phyloP scores from a whole-genome alignment of 1,284 basidiomycete species.

The Fomitopsis betulina region DNA sequence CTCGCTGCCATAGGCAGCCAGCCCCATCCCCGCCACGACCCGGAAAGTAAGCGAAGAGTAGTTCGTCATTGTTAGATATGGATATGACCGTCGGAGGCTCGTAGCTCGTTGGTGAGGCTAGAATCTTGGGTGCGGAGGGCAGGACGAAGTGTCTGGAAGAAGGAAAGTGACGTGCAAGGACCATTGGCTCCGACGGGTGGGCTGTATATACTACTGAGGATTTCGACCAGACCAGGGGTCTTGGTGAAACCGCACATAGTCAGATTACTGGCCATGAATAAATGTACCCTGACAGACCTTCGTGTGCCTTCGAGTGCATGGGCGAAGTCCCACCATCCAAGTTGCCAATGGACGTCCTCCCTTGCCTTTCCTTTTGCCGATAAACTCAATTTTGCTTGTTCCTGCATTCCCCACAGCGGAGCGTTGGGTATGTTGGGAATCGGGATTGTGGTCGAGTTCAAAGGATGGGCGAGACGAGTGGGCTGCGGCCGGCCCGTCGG shows the following conservation, averaged over 20 bases:
- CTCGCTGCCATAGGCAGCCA: slow-evolving; percentile 63
- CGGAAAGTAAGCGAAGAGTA: slow-evolving; percentile 75
- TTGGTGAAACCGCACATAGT: slow-evolving; percentile 24
- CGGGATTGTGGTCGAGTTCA: too few species aligned
- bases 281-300: slow-evolving; percentile 34
- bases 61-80: slow-evolving; percentile 51
- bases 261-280: not conserved
- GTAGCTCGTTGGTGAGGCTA: slow-evolving; percentile 42
- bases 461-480: too few species aligned
- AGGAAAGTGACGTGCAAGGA: slow-evolving; percentile 64
- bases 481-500: too few species aligned
- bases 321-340: slow-evolving; percentile 71
- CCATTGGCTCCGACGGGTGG: slow-evolving; percentile 52
- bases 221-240: slow-evolving; percentile 66
- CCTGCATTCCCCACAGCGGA: slow-evolving; percentile 13
- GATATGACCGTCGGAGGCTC: slow-evolving; percentile 60
- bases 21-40: slow-evolving; percentile 47
- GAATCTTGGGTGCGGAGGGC: slow-evolving; percentile 45
- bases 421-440: too few species aligned
- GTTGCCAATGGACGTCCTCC: slow-evolving; percentile 49
- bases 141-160: slow-evolving; percentile 61
- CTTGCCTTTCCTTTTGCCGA: slow-evolving; percentile 55
- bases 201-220: slow-evolving; percentile 65
- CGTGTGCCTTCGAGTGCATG: slow-evolving; percentile 52
- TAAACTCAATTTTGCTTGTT: slow-evolving; percentile 27